phyloP scores from a whole-genome alignment of 2,329 filamentous ascomycete genomes.

The Beauveria bassiana region DNA sequence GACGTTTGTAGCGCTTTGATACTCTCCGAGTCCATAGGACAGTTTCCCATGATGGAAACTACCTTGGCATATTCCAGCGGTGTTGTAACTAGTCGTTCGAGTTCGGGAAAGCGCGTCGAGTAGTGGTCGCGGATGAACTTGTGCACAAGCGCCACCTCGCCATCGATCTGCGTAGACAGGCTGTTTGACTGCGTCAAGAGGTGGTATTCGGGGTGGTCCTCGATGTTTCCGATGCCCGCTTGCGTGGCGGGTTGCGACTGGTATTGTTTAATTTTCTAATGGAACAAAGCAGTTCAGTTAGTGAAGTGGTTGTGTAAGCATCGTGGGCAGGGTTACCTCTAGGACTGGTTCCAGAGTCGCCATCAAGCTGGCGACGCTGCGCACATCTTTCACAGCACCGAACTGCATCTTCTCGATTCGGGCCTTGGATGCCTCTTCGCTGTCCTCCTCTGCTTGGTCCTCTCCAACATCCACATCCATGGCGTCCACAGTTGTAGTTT shows the following conservation, averaged over 20 bases:
- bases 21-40: constrained; percentile 70
- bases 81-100: constrained; percentile 83
- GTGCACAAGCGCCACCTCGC: constrained; percentile 86
- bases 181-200: constrained; percentile 83
- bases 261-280: constrained; percentile 72
- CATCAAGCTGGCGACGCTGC: constrained; percentile 73
- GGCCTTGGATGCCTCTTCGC: constrained; percentile 64
- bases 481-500: constrained; percentile 31
- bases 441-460: constrained; percentile 41
- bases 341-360: constrained; percentile 72
- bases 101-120: constrained; percentile 83
- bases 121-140: constrained; percentile 97
- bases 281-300: constrained; percentile 14
- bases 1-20: constrained; percentile 74
- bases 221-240: constrained; percentile 69
- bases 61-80: constrained; percentile 94
- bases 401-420: constrained; percentile 79
- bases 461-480: constrained; percentile 50
- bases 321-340: constrained; percentile 54
- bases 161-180: constrained; percentile 85
- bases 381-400: constrained; percentile 65
- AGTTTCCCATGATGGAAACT: constrained; percentile 87
- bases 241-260: constrained; percentile 60
- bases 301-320: constrained; percentile 59
- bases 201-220: constrained; percentile 88